A percentile compares a stretch with the other conserved stretches of the same genome.
These are phyloP conservation scores for Huntiella bhutanensis DNA, from an alignment of 2,329 filamentous ascomycete species.

Conservation along the genomic window DNA sequence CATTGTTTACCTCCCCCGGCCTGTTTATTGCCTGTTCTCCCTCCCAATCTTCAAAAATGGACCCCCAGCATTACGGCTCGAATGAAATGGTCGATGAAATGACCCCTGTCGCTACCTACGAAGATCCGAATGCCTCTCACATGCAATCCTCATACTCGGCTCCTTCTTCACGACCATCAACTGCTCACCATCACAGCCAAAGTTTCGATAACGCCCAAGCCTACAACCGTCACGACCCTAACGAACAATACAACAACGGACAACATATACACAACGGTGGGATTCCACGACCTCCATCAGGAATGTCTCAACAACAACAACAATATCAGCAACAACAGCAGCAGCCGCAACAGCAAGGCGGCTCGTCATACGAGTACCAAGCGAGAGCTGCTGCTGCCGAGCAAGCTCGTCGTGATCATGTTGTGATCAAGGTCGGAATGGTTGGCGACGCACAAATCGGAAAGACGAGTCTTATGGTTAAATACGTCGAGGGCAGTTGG, in stretches of 20 bases:
- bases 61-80: constrained; percentile 9
- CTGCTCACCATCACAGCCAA: constrained; percentile 25
- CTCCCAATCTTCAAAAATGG: constrained; percentile 1
- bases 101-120: constrained; percentile 5
- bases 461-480: constrained; percentile 98
- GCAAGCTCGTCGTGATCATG: constrained; percentile 42
- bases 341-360: constrained; percentile 24
- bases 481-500: constrained; percentile 98
- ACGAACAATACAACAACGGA: constrained; percentile 28
- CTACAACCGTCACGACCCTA: constrained; percentile 16
- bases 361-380: constrained; percentile 18
- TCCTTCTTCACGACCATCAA: constrained; percentile 12
- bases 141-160: constrained; percentile 13
- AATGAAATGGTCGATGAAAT: constrained; percentile 8
- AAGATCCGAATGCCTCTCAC: constrained; percentile 9
- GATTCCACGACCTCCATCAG: constrained; percentile 34
- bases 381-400: constrained; percentile 15
- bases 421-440: constrained; percentile 99
- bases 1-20: background rate
- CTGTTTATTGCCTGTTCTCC: background rate
- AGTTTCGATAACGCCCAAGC: constrained; percentile 28
- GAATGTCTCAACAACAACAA: constrained; percentile 24
- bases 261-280: constrained; percentile 21
- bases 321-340: constrained; percentile 19
- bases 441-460: constrained; percentile 97